Conservation (phyloP, 2,329 filamentous ascomycete genomes). For the Nemania sp. region DNA sequence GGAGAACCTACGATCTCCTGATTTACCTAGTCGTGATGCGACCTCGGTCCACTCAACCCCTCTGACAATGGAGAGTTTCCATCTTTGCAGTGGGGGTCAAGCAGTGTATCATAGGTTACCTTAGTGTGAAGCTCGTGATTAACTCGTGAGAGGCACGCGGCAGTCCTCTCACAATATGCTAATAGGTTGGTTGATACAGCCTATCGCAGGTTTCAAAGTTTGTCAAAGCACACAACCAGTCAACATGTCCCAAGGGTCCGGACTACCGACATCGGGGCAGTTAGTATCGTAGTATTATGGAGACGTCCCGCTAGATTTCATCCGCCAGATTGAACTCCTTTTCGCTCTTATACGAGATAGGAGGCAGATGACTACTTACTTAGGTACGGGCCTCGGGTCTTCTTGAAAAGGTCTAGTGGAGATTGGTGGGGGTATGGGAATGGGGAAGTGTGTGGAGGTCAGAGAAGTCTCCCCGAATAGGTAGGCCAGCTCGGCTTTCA, state of each 20-base stretch:
- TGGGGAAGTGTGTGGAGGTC: constrained; percentile 31
- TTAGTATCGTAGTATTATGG: constrained; percentile 19
- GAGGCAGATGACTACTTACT: constrained; percentile 26
- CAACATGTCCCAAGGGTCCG: not conserved
- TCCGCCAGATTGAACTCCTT: constrained; percentile 6
- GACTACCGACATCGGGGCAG: constrained; percentile 25
- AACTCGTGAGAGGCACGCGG: not conserved
- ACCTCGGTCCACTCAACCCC: constrained; percentile 29
- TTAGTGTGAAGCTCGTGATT: not conserved
- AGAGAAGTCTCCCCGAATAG: constrained; percentile 22
- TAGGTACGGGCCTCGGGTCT: constrained; percentile 4
- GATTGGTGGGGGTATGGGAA: constrained; percentile 30
- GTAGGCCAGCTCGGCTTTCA: constrained; percentile 7
- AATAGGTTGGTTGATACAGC: not conserved
- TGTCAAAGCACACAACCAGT: not conserved
- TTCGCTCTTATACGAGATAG: not conserved
- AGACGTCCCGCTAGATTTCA: constrained; percentile 9
- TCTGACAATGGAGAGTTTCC: constrained; percentile 13
- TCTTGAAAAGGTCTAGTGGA: constrained; percentile 17
- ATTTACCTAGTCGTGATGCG: constrained; percentile 16
- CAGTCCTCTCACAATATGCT: not conserved
- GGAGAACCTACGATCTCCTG: not conserved
- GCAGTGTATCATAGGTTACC: constrained; percentile 5
- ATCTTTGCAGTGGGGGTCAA: constrained; percentile 33
- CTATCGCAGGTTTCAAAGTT: not conserved